These are phyloP conservation scores for Golubevia sp. DNA, from an alignment of 1,284 basidiomycete genomes.

Conservation along the genomic window DNA sequence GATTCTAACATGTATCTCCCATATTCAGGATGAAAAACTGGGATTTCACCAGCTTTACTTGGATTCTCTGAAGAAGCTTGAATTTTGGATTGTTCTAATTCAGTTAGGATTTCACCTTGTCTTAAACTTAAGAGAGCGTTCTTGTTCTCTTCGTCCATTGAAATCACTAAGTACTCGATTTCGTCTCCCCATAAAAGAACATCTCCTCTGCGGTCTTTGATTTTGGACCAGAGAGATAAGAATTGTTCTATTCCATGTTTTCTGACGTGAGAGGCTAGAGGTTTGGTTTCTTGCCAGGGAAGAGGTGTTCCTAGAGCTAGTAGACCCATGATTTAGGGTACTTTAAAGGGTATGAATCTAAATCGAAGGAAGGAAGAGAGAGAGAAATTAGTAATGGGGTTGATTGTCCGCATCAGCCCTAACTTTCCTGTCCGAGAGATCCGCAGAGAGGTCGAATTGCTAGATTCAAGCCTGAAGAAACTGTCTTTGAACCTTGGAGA, in stretches of 20 bases:
- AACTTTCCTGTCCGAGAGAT: no score
- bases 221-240: constrained; percentile 84
- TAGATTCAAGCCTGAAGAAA: no score
- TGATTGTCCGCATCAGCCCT: no score
- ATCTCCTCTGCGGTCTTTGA: constrained; percentile 90
- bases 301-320: constrained; percentile 92
- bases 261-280: constrained; percentile 80
- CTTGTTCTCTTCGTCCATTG: constrained; percentile 77
- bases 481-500: no score
- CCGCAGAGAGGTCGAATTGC: no score
- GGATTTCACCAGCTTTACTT: constrained; percentile 63
- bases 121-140: constrained; percentile 86
- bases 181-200: constrained; percentile 98
- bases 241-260: constrained; percentile 94
- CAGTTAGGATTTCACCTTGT: constrained; percentile 89
- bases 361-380: no score
- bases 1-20: constrained; percentile 98
- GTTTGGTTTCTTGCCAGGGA: constrained; percentile 84
- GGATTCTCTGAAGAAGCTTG: neutral
- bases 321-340: no score
- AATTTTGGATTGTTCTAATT: constrained; percentile 64
- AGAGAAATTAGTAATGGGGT: no score
- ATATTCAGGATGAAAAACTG: constrained; percentile 98
- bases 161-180: constrained; percentile 96
- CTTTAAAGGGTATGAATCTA: no score